Percentiles rank a stretch among this genome's conserved stretches.
These are phyloP conservation scores for Coleophoma cylindrospora DNA, from an alignment of 2,329 filamentous ascomycete genomes.

Conservation along the genomic window DNA sequence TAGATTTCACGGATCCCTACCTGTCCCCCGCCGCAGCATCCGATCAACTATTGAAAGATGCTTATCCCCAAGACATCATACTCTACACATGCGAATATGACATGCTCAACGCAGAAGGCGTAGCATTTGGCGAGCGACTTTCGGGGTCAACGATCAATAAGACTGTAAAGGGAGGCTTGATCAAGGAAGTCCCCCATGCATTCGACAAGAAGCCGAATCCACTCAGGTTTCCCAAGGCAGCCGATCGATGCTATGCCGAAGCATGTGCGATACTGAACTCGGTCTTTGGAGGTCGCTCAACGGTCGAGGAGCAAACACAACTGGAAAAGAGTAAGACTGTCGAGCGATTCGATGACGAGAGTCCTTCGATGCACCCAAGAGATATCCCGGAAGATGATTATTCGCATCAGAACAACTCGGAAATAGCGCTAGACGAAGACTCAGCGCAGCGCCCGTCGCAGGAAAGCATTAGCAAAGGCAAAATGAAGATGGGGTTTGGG, in stretches of 20 bases:
- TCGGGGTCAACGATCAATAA: slow-evolving; percentile 41
- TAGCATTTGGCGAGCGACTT: slow-evolving; percentile 56
- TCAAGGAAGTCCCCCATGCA: slow-evolving; percentile 54
- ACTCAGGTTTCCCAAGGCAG: slow-evolving; percentile 31
- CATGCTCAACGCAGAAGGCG: slow-evolving; percentile 57
- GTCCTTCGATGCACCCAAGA: neutral
- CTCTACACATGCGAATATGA: slow-evolving; percentile 61
- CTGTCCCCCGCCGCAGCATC: slow-evolving; percentile 54
- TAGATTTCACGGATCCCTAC: slow-evolving; percentile 44
- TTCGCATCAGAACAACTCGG: neutral
- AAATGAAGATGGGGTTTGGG: neutral
- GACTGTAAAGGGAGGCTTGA: slow-evolving; percentile 51
- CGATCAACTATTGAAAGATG: slow-evolving; percentile 40
- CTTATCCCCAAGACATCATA: slow-evolving; percentile 47
- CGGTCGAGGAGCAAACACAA: slow-evolving; percentile 18
- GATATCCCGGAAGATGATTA: neutral
- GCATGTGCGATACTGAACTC: slow-evolving; percentile 23
- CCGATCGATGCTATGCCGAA: slow-evolving; percentile 24
- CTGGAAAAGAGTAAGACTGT: slow-evolving; percentile 17
- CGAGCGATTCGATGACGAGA: slow-evolving; percentile 16
- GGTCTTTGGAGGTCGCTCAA: slow-evolving; percentile 19
- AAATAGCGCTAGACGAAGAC: neutral
- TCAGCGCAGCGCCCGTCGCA: neutral
- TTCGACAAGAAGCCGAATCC: slow-evolving; percentile 66
- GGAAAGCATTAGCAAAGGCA: neutral